Percentiles rank a stretch among this genome's conserved stretches.
Conservation (phyloP, 495 filamentous ascomycete species). For the Penicillium lagena region DNA sequence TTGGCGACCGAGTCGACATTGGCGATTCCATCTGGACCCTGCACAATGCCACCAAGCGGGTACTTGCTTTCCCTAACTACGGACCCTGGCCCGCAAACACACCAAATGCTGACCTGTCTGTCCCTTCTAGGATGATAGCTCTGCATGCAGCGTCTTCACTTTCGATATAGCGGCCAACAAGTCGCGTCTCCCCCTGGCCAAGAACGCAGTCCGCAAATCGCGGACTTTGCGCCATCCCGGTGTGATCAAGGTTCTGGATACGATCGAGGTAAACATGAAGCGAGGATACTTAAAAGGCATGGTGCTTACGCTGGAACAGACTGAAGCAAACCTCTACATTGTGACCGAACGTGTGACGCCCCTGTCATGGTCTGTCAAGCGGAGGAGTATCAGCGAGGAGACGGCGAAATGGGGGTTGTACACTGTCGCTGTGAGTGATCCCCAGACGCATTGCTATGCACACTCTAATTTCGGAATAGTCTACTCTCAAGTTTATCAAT, state of each 20-base stretch:
- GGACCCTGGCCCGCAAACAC: background rate
- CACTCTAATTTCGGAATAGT: conserved; percentile 37
- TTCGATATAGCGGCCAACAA: conserved; percentile 81
- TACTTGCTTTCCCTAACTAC: conserved; percentile 29
- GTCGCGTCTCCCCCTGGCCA: conserved; percentile 74
- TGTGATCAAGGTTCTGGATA: conserved; percentile 86
- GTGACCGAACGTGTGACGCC: conserved; percentile 86
- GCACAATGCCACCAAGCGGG: conserved; percentile 84
- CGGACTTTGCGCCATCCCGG: conserved; percentile 91
- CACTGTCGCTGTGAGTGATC: conserved; percentile 61
- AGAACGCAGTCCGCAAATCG: conserved; percentile 86
- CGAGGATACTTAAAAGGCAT: background rate
- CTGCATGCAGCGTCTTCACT: conserved; percentile 90
- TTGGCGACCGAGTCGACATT: conserved; percentile 83
- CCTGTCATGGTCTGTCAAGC: conserved; percentile 76
- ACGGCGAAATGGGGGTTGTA: conserved; percentile 94
- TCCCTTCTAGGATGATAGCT: conserved; percentile 73
- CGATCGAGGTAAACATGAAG: conserved; percentile 65
- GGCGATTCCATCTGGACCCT: conserved; percentile 89
- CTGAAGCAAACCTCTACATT: conserved; percentile 89
- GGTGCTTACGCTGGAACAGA: conserved; percentile 40
- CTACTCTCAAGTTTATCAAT: conserved; percentile 93
- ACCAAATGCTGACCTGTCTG: background rate
- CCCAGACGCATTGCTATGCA: background rate
- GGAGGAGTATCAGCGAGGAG: conserved; percentile 77